Evolutionary conservation across 1,284 basidiomycete genomes (phyloP).

Genomic region (Butyriboletus appendiculatus): DNA sequence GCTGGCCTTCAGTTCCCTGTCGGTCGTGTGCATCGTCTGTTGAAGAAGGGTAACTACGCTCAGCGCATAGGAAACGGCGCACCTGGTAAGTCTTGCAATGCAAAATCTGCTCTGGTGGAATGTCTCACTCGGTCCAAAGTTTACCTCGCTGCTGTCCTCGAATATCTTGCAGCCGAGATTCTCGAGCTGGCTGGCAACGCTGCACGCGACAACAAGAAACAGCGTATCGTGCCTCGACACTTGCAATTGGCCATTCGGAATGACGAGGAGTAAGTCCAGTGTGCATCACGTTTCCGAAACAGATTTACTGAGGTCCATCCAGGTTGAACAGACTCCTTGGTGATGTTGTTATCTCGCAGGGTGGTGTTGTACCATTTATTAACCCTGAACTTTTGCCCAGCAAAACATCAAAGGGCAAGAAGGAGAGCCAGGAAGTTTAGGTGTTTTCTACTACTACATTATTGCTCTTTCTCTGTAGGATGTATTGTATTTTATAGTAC

Average conservation of each 20-base stretch:
- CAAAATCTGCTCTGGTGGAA: conserved; percentile 8
- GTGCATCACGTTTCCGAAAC: conserved; percentile 8
- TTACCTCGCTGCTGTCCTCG: conserved; percentile 74
- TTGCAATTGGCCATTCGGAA: conserved; percentile 88
- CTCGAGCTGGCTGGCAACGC: conserved; percentile 78
- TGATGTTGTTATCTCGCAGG: conserved; percentile 85
- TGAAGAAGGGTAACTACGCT: conserved; percentile 76
- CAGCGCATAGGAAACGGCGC: conserved; percentile 66
- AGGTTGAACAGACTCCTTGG: conserved; percentile 74
- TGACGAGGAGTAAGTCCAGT: conserved; percentile 69
- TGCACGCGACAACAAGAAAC: conserved; percentile 70
- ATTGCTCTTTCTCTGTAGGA: conserved; percentile 26
- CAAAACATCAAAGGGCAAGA: conserved; percentile 44
- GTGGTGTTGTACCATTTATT: conserved; percentile 80
- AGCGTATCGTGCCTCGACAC: conserved; percentile 89
- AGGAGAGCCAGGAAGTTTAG: conserved; percentile 36
- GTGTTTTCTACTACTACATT: conserved; percentile 15
- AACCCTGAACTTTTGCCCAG: conserved; percentile 48
- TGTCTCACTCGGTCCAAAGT: conserved; percentile 39
- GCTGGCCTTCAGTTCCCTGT: conserved; percentile 85
- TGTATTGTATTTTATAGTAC: conserved; percentile 35
- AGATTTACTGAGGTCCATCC: background rate
- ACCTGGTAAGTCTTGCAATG: conserved; percentile 37
- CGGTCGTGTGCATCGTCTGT: conserved; percentile 77
- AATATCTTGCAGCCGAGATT: conserved; percentile 77